A percentile compares a stretch with the other conserved stretches of the same genome.
Conservation (phyloP, 768 basidiomycete genomes). For the Trametes elegans region DNA sequence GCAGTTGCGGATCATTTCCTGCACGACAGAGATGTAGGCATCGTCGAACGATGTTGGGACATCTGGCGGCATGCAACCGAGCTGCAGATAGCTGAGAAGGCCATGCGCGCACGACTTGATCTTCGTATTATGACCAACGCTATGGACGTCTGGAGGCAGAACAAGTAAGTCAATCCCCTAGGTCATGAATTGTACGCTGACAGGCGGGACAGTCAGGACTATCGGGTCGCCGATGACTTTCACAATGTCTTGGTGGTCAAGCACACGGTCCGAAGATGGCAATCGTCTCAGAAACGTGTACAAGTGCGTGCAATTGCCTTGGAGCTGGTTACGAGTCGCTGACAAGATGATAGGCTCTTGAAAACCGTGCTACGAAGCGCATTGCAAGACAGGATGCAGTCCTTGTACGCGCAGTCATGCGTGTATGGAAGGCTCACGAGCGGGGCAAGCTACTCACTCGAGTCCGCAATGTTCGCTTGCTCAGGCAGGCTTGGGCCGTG, state of each 20-base stretch:
- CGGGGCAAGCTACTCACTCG: conserved; percentile 57
- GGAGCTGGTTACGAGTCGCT: too few species aligned
- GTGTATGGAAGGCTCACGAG: conserved; percentile 70
- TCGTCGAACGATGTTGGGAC: conserved; percentile 47
- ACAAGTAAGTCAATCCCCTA: conserved; percentile 59
- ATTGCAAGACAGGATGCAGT: conserved; percentile 54
- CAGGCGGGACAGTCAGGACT: conserved; percentile 50
- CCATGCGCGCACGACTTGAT: conserved; percentile 43
- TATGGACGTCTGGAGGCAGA: conserved; percentile 56
- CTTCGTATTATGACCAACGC: conserved; percentile 47
- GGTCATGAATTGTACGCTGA: too few species aligned
- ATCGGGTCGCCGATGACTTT: conserved; percentile 42
- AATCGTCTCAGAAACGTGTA: conserved; percentile 46
- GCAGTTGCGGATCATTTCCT: conserved; percentile 49
- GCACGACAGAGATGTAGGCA: conserved; percentile 36
- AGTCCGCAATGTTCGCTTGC: conserved; percentile 44
- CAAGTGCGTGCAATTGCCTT: conserved; percentile 50
- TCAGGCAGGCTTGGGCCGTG: conserved; percentile 44
- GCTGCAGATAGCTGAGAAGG: conserved; percentile 44
- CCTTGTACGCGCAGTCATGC: conserved; percentile 54
- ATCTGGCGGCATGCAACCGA: conserved; percentile 52
- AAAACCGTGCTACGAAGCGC: conserved; percentile 56
- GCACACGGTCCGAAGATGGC: conserved; percentile 53
- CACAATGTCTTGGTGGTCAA: conserved; percentile 44
- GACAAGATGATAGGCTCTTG: conserved; percentile 43